Conservation (phyloP, 192 early-diverging fungal species). For the Bifiguratus adelaidae region DNA sequence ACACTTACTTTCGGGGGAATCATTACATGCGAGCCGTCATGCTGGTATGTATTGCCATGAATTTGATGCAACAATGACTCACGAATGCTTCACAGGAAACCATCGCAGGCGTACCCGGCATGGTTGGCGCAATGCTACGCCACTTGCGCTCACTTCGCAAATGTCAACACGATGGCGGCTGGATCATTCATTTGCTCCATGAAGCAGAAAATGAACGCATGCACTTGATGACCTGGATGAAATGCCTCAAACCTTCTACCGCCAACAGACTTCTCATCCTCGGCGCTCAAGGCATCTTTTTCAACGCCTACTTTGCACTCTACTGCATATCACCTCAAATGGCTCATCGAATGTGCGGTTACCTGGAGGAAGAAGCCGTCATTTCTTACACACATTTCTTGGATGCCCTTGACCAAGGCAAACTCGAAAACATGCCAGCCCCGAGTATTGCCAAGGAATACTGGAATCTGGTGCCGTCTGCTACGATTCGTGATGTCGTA, state of each 20-base stretch:
- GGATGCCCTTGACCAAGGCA: conserved; percentile 56
- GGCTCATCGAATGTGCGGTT: conserved; percentile 80
- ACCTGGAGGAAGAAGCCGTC: conserved; percentile 91
- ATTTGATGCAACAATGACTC: neutral
- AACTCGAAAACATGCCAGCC: conserved; percentile 56
- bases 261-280: conserved; percentile 59
- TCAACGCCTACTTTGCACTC: conserved; percentile 80
- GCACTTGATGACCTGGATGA: conserved; percentile 74
- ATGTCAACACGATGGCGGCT: conserved; percentile 78
- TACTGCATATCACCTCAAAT: conserved; percentile 72
- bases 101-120: conserved; percentile 60
- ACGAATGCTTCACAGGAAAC: conserved; percentile 19
- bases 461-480: conserved; percentile 63
- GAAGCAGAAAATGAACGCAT: conserved; percentile 65
- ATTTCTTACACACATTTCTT: conserved; percentile 84
- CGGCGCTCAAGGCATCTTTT: conserved; percentile 79
- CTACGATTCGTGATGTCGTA: conserved; percentile 78
- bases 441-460: conserved; percentile 80
- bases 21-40: conserved; percentile 72
- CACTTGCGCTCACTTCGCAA: conserved; percentile 70
- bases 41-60: conserved; percentile 58
- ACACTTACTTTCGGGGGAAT: conserved; percentile 64
- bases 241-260: conserved; percentile 46
- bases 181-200: conserved; percentile 82
- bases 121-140: conserved; percentile 76